These are phyloP conservation scores for Metrosideros polymorpha DNA, from an alignment of 441 rosid genomes.

Conservation along the genomic window DNA sequence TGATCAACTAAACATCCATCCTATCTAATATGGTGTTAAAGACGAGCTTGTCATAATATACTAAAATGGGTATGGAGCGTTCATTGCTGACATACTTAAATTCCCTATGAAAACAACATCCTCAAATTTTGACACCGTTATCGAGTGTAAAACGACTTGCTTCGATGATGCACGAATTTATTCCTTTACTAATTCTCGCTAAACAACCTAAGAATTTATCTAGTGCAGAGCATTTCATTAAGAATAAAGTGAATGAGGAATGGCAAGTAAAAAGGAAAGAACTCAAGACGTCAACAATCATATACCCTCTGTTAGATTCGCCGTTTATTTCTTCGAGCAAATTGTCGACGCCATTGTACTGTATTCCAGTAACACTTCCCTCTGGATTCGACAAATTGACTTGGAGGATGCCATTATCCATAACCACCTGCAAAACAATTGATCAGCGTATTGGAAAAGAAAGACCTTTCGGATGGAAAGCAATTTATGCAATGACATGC, in stretches of 20 bases:
- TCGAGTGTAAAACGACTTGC: neutral
- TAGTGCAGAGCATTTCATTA: neutral
- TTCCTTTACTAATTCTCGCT: neutral
- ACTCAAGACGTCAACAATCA: neutral
- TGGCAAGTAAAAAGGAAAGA: neutral
- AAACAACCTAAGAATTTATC: neutral
- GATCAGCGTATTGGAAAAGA: neutral
- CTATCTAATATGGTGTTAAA: neutral
- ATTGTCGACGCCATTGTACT: neutral
- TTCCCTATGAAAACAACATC: neutral
- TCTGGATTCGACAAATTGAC: neutral
- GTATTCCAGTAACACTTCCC: neutral
- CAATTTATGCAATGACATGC: neutral
- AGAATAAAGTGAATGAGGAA: neutral
- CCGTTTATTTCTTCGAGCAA: neutral
- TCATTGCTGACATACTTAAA: neutral
- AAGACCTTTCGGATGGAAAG: neutral
- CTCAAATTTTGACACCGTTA: neutral
- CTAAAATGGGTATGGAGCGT: neutral
- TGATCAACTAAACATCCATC: neutral
- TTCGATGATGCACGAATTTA: neutral
- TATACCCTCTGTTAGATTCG: neutral
- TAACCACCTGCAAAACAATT: neutral
- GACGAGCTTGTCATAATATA: neutral
- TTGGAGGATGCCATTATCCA: neutral